phyloP scores from a whole-genome alignment of 495 filamentous ascomycete species.

The Chaetomidium leptoderma region DNA sequence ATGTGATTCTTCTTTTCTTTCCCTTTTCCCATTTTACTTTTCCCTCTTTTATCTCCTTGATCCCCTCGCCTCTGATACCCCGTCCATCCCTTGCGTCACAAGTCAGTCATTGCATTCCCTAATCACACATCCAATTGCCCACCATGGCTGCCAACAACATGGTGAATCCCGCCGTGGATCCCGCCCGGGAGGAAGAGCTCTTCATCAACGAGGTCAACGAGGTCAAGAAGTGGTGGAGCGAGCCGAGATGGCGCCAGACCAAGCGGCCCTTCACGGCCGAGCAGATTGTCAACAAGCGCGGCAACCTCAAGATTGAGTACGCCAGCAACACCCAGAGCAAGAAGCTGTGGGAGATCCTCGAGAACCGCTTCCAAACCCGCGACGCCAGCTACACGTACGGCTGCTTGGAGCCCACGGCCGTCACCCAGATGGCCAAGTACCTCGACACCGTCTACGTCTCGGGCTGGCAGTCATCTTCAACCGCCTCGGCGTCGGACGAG shows the following conservation, averaged over 20 bases:
- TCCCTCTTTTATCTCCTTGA: neutral
- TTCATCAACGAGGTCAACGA: conserved; percentile 77
- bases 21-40: conserved; percentile 14
- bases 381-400: conserved; percentile 93
- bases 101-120: neutral
- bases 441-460: conserved; percentile 98
- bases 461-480: conserved; percentile 97
- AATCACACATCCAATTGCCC: conserved; percentile 18
- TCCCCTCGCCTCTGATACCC: neutral
- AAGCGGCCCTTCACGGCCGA: conserved; percentile 91
- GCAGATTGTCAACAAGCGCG: conserved; percentile 93
- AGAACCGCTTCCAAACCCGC: conserved; percentile 75
- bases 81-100: conserved; percentile 1
- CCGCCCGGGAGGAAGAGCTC: conserved; percentile 72
- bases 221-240: conserved; percentile 91
- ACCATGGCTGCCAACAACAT: conserved; percentile 55
- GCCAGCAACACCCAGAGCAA: conserved; percentile 81
- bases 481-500: conserved; percentile 88
- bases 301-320: conserved; percentile 86
- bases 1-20: conserved; percentile 17
- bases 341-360: conserved; percentile 91
- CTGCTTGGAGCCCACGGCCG: conserved; percentile 94
- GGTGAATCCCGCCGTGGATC: conserved; percentile 47
- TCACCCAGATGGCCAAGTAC: conserved; percentile 99
- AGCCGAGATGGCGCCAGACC: conserved; percentile 87